Evolutionary conservation across 1,139 yeast genomes (phyloP), one percentile per base, ranked within the genome.

Genomic region (Hanseniaspora sp.): DNA sequence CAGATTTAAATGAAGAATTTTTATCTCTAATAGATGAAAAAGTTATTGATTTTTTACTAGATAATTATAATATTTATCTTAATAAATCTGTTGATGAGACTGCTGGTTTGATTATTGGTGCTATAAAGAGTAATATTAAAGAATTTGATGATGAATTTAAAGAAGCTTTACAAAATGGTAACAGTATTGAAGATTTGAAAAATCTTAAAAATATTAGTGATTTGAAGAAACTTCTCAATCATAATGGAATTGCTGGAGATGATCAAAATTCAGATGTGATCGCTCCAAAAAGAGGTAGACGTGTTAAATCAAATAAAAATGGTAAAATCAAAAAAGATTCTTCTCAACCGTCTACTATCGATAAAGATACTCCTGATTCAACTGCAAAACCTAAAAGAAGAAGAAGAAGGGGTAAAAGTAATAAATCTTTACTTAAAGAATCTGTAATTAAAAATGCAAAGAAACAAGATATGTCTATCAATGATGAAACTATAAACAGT

Each of bases 181-280:
- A 13, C 17, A 43, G n/a, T 5, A 8, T 5, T 5, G 37, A 43
- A 15, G 23, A 43, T 15, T 30, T 30, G 28, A 5, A 30, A 23
- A 11, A 30, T 15, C 12, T 43, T 12, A 43, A 43, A 15, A 43
- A 23, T 15, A 30, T 43, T 15, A 23, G 39, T 13, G 54, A 51
- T 18, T 23, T 51, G 34, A 51, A 51, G 29, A 51, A 39, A 15
- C 43, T 51, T 7, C 29, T 51, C 28, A 39, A 33, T 15, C 34
- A 41, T 7, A 42, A 37, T 13, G 7, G 9, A 6, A 7, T 2
- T 2, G 4, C 39, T 13, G 39, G 3, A 11, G 17, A 15, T 15
- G 39, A 15, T 13, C 7, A 7, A 2, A 15, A 13, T 11, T 37
- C 39, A 17, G 12, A 5, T 39, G 42, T 23, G 5, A 39, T 7